Percentiles rank a stretch among this genome's conserved stretches.
Evolutionary conservation across 305 asterid species (phyloP).

Genomic region (Fraxinus angustifolia): DNA sequence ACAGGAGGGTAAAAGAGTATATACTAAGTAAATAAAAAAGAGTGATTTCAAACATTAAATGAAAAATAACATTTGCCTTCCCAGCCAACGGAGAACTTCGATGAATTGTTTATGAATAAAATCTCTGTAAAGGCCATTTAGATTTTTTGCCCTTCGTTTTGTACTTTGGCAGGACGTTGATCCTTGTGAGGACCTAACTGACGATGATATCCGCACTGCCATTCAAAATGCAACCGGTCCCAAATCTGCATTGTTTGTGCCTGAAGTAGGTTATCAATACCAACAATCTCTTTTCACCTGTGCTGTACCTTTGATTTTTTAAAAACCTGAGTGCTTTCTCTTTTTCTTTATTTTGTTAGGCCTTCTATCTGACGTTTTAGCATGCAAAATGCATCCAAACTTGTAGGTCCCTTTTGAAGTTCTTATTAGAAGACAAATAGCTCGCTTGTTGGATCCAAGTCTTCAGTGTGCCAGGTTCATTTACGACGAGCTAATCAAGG

Average conservation of each 20-base stretch:
- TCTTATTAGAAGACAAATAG: conserved; percentile 75
- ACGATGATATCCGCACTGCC: conserved; percentile 83
- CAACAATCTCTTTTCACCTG: conserved; percentile 3
- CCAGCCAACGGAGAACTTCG: background rate
- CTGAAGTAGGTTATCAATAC: conserved; percentile 53
- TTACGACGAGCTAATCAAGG: conserved; percentile 86
- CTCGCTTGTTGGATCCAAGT: conserved; percentile 91
- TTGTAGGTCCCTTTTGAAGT: conserved; percentile 86
- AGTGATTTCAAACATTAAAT: background rate
- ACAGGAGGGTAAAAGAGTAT: background rate
- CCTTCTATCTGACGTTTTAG: conserved; percentile 8
- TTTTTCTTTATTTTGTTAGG: background rate
- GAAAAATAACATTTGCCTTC: background rate
- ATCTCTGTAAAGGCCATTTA: background rate
- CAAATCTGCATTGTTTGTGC: conserved; percentile 75
- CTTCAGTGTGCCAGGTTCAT: conserved; percentile 88
- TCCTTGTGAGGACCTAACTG: conserved; percentile 85
- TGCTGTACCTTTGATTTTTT: conserved; percentile 1
- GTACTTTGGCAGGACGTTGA: conserved; percentile 66
- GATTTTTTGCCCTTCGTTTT: conserved; percentile 15
- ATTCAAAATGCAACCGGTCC: conserved; percentile 89
- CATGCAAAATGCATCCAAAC: conserved; percentile 25
- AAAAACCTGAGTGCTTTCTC: background rate
- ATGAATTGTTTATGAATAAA: background rate
- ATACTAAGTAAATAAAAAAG: background rate